Evolutionary conservation across 345 rosid genomes (phyloP), one percentile per base, ranked within the genome.

Genomic region (Mangifera indica): DNA sequence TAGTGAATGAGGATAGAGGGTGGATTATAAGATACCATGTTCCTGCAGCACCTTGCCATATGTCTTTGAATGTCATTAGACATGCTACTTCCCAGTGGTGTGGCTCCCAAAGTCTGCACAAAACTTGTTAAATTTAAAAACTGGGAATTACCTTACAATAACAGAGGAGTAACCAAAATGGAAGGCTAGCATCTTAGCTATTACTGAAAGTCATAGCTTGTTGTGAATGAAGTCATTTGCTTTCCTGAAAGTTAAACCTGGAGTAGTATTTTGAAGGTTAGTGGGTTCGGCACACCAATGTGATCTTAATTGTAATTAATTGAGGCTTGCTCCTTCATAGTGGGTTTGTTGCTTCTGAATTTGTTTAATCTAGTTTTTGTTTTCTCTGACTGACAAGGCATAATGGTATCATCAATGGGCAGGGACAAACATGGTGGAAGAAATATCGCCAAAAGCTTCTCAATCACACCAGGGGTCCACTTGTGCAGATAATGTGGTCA

Each of bases 351-450:
- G 34, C 49, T 63, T 10, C 9, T 72, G 32, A 52, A 61, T 51
- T 13, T 1, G 14, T 69, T 55, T 74, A 63, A 67, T 44, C 15
- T n/a, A 26, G 56, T 37, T 1, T 24, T 67, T 57, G 15, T 59
- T 53, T 53, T 60, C 45, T 18, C 68, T 74, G 72, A 69, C n/a
- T 24, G 71, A 79, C 84, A 95, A 97, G 97, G 74, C 91, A 92
- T 76, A 95, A 95, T 54, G 99, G 99, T 58, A 95, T 96, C 66
- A 92, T 95, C 66, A 87, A 89, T 69, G 99, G 99, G 72, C 98
- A 95, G 83, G 99, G 99, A 55, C 90, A 89, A 73, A 71, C 92
- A 60, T 95, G 99, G 99, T 95, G 99, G 99, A 92, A 83, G 79
- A 95, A 86, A 82, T 81, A 87, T 80, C 93, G 90, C 52, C 93